A percentile compares a stretch with the other conserved stretches of the same genome.
These are phyloP conservation scores for Sedum album DNA, from an alignment of 164 flowering plant species.

Conservation along the genomic window DNA sequence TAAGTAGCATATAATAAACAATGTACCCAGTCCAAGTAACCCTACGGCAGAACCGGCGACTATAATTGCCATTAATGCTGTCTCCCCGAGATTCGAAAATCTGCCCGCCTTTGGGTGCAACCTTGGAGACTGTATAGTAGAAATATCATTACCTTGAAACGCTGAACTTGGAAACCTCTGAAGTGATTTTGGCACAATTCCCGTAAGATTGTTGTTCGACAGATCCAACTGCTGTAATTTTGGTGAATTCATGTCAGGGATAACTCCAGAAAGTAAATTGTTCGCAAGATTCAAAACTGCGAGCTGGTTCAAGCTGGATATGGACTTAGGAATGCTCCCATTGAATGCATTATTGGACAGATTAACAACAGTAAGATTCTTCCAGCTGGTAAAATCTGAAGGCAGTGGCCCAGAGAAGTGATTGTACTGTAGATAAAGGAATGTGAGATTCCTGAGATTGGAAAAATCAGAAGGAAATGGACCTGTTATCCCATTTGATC, in stretches of 20 bases:
- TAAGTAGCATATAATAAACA: constrained; percentile 31
- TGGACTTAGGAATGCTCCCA: constrained; percentile 43
- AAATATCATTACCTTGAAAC: constrained; percentile 45
- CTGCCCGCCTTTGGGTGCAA: constrained; percentile 14
- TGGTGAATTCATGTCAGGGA: constrained; percentile 42
- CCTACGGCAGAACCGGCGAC: constrained; percentile 33
- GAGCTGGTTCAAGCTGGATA: constrained; percentile 40
- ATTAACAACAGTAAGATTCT: constrained; percentile 39
- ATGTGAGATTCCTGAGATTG: constrained; percentile 38
- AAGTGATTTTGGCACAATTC: constrained; percentile 47
- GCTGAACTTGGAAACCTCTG: constrained; percentile 39
- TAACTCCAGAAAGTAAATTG: constrained; percentile 48
- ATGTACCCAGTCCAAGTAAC: constrained; percentile 28
- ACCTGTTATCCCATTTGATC: constrained; percentile 49
- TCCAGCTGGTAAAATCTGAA: constrained; percentile 49
- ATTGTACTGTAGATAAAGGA: constrained; percentile 54
- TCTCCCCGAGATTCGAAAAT: constrained; percentile 24
- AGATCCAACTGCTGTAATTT: constrained; percentile 36
- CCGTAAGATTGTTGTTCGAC: constrained; percentile 41
- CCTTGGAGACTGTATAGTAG: constrained; percentile 17
- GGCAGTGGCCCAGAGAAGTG: constrained; percentile 53
- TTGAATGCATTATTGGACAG: constrained; percentile 52
- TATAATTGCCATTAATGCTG: constrained; percentile 36
- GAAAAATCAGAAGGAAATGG: constrained; percentile 45
- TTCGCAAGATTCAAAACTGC: constrained; percentile 48